A percentile compares a stretch with the other conserved stretches of the same genome.
phyloP scores from a whole-genome alignment of 306 rosid genomes.

The Inga laurina region DNA sequence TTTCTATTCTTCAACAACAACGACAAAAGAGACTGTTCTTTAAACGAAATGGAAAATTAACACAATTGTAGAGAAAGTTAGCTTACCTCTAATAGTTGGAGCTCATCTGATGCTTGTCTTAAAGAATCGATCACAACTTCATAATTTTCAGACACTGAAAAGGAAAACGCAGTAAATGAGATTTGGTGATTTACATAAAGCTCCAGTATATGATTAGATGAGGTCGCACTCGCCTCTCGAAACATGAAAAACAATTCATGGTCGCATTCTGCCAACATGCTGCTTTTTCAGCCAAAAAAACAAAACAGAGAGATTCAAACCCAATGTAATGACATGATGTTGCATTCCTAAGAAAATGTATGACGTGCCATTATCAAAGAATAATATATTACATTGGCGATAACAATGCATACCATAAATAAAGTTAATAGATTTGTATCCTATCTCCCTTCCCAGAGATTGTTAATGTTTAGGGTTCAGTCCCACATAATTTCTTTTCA shows the following conservation, averaged over 20 bases:
- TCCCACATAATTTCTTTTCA: constrained; percentile 7
- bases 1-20: background rate
- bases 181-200: constrained; percentile 11
- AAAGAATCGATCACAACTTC: constrained; percentile 72
- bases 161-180: constrained; percentile 18
- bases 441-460: background rate
- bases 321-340: background rate
- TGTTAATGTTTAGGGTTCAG: background rate
- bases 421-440: background rate
- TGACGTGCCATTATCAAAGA: background rate
- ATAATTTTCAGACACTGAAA: constrained; percentile 58
- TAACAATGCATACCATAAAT: background rate
- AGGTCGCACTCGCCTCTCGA: background rate
- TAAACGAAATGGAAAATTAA: constrained; percentile 1
- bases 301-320: background rate
- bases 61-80: constrained; percentile 18
- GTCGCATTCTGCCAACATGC: background rate
- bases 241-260: background rate
- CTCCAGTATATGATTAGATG: background rate
- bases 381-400: background rate
- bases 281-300: background rate
- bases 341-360: background rate
- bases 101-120: constrained; percentile 82
- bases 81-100: constrained; percentile 84
- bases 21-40: background rate